phyloP scores from a whole-genome alignment of 1,284 basidiomycete genomes.

The Microbotryum scabiosae region DNA sequence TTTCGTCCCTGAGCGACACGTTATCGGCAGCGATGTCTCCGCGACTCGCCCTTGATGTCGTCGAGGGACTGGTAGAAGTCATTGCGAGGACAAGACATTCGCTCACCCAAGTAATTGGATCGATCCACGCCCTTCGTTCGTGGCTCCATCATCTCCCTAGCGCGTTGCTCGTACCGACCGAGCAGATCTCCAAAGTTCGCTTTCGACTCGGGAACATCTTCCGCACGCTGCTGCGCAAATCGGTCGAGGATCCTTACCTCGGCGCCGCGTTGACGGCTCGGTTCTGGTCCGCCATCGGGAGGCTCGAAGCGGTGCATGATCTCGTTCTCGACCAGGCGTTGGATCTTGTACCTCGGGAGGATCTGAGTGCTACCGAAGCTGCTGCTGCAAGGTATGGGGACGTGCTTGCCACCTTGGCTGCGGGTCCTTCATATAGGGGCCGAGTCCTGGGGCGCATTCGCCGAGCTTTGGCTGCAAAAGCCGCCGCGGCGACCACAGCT shows the following conservation, averaged over 20 bases:
- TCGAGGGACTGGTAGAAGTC: slow-evolving; percentile 62
- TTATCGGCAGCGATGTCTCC: slow-evolving; percentile 65
- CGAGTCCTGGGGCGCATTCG: slow-evolving; percentile 67
- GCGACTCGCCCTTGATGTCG: slow-evolving; percentile 67
- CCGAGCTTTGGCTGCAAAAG: slow-evolving; percentile 46
- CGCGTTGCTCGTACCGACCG: slow-evolving; percentile 61
- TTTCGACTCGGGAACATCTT: slow-evolving; percentile 59
- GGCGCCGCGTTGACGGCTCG: slow-evolving; percentile 58
- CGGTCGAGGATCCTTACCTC: slow-evolving; percentile 59
- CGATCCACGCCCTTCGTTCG: slow-evolving; percentile 68
- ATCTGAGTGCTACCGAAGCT: slow-evolving; percentile 53
- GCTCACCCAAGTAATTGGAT: slow-evolving; percentile 47
- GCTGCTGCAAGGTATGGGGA: slow-evolving; percentile 63
- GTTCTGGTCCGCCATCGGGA: slow-evolving; percentile 66
- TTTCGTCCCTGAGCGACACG: slow-evolving; percentile 58
- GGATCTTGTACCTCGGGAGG: slow-evolving; percentile 50
- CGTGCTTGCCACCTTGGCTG: slow-evolving; percentile 62
- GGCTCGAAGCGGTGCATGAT: slow-evolving; percentile 53
- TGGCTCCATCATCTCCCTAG: slow-evolving; percentile 70
- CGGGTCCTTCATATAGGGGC: slow-evolving; percentile 61
- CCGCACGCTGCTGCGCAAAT: slow-evolving; percentile 63
- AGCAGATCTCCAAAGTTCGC: slow-evolving; percentile 35
- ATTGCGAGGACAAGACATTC: slow-evolving; percentile 48
- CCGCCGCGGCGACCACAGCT: slow-evolving; percentile 60
- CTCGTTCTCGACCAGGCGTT: slow-evolving; percentile 26